phyloP scores from a whole-genome alignment of 2,329 filamentous ascomycete genomes.

The Chaetomium sp. region DNA sequence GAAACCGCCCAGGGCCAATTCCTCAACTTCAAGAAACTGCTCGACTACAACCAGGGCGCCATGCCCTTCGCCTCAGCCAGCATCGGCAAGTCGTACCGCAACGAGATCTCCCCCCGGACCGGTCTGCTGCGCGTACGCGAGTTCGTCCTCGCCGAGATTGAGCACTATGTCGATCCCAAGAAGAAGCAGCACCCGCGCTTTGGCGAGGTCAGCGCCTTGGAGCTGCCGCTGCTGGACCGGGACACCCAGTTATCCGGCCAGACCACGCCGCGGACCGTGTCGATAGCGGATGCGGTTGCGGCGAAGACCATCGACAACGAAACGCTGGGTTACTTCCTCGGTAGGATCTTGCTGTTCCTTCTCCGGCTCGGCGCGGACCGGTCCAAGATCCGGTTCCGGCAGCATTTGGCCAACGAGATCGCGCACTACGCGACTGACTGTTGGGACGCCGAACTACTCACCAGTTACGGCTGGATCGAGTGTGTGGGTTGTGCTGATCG shows the following conservation, averaged over 20 bases:
- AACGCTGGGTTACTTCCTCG: slow-evolving; percentile 32
- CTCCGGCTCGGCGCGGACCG: neutral
- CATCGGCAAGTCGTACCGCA: slow-evolving; percentile 2
- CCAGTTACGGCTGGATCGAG: slow-evolving; percentile 3
- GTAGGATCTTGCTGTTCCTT: neutral
- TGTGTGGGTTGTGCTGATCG: slow-evolving; percentile 54
- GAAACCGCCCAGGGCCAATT: slow-evolving; percentile 7
- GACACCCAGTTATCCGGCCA: slow-evolving; percentile 43
- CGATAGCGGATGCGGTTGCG: slow-evolving; percentile 57
- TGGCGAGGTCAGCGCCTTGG: neutral
- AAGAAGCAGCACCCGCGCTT: slow-evolving; percentile 1
- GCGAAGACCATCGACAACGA: slow-evolving; percentile 60
- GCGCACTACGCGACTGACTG: slow-evolving; percentile 1
- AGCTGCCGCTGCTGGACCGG: neutral
- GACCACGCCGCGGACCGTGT: slow-evolving; percentile 48
- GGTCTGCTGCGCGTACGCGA: slow-evolving; percentile 1
- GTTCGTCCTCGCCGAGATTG: slow-evolving; percentile 4
- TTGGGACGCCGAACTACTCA: neutral
- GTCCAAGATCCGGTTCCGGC: slow-evolving; percentile 4
- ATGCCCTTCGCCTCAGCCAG: slow-evolving; percentile 8
- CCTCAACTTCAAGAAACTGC: slow-evolving; percentile 8
- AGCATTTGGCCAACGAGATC: slow-evolving; percentile 8
- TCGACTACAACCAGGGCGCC: slow-evolving; percentile 8
- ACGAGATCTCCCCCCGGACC: slow-evolving; percentile 5
- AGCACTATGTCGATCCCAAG: slow-evolving; percentile 1